Evolutionary conservation across 2,329 filamentous ascomycete genomes (phyloP).

Genomic region (Biscogniauxia mediterranea): DNA sequence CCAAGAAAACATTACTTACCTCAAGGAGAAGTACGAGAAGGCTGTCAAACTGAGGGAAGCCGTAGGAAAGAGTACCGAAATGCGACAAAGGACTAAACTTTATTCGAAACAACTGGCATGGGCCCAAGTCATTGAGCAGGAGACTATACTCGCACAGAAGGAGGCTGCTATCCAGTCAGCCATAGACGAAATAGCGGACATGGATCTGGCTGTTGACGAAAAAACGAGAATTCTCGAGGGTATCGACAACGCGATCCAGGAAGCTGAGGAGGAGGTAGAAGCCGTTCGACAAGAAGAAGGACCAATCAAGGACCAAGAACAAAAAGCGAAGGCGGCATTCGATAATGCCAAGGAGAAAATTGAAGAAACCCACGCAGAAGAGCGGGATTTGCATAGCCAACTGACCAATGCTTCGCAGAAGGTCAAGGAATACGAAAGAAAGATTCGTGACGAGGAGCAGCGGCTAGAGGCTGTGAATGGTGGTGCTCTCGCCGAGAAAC

Average conservation of each 20-base stretch:
- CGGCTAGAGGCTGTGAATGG: constrained; percentile 69
- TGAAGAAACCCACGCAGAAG: constrained; percentile 55
- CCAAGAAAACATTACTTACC: constrained; percentile 58
- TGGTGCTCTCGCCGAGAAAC: constrained; percentile 62
- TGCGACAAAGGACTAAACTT: constrained; percentile 59
- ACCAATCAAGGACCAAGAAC: constrained; percentile 44
- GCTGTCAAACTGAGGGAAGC: constrained; percentile 64
- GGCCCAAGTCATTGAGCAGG: constrained; percentile 79
- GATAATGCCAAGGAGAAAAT: constrained; percentile 54
- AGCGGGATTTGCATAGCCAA: constrained; percentile 61
- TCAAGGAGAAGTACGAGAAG: constrained; percentile 58
- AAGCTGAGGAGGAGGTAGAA: constrained; percentile 39
- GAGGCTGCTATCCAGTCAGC: constrained; percentile 26
- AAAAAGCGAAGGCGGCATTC: constrained; percentile 50
- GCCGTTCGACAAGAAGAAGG: constrained; percentile 46
- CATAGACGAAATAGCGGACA: constrained; percentile 38
- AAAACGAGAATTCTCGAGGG: constrained; percentile 50
- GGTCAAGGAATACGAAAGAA: constrained; percentile 43
- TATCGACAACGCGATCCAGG: constrained; percentile 44
- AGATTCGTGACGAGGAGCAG: constrained; percentile 54
- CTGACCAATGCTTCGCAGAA: constrained; percentile 53
- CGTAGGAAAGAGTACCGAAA: constrained; percentile 63
- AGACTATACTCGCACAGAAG: constrained; percentile 47
- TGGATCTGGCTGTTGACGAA: constrained; percentile 35
- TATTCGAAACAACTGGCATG: constrained; percentile 73